These are phyloP conservation scores for Picea engelmannii DNA, from an alignment of 83 land plant genomes.

Conservation along the genomic window DNA sequence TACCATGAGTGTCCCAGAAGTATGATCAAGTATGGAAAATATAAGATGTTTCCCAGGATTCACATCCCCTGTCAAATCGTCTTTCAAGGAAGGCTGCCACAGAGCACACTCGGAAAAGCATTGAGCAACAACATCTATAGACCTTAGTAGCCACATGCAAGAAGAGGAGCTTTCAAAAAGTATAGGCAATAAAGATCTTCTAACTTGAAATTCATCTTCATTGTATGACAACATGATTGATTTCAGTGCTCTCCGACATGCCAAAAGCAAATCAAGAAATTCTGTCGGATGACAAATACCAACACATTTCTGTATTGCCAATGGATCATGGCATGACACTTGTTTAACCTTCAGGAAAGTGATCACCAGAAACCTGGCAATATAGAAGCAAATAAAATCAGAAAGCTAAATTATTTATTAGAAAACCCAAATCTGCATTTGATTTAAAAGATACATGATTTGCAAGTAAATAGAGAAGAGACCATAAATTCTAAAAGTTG, in stretches of 20 bases:
- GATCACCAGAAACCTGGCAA: constrained; percentile 13
- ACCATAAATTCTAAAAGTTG: background rate
- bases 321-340: background rate
- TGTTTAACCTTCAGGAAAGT: background rate
- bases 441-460: background rate
- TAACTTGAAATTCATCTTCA: constrained; percentile 22
- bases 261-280: constrained; percentile 36
- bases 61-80: background rate
- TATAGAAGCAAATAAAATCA: too few relatives aligned
- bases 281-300: constrained; percentile 8
- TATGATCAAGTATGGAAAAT: constrained; percentile 51
- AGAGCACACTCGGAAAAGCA: constrained; percentile 16
- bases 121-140: constrained; percentile 23
- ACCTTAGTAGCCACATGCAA: constrained; percentile 50
- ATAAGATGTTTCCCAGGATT: constrained; percentile 16
- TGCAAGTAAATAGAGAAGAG: background rate
- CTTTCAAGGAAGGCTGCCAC: constrained; percentile 12
- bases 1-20: constrained; percentile 36
- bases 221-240: constrained; percentile 24
- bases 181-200: constrained; percentile 8
- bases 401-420: too few relatives aligned
- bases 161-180: constrained; percentile 20
- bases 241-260: constrained; percentile 59
- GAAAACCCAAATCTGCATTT: background rate
- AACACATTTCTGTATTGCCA: background rate